Conservation (phyloP, 192 early-diverging fungal species). For the Coemansia sp. region DNA sequence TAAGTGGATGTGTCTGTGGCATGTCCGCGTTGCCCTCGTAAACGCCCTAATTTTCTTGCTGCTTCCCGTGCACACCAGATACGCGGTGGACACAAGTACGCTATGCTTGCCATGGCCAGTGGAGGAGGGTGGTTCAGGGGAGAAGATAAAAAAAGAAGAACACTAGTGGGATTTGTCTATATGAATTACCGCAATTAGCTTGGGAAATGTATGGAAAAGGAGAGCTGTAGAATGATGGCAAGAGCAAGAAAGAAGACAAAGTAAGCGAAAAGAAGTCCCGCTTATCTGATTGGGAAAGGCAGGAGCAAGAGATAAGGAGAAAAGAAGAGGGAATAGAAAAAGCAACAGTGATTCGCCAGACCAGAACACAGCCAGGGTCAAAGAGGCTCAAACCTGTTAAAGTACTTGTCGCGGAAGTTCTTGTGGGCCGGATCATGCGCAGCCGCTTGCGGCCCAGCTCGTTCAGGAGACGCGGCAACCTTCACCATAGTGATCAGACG, state of each 20-base stretch:
- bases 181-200: not conserved
- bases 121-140: too few species aligned
- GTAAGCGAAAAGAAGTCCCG: not conserved
- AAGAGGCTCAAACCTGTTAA: slow-evolving; percentile 36
- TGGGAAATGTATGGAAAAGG: not conserved
- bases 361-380: not conserved
- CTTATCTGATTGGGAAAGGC: not conserved
- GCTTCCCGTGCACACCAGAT: not conserved
- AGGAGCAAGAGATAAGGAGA: not conserved
- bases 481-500: slow-evolving; percentile 97
- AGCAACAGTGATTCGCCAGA: too few species aligned
- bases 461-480: slow-evolving; percentile 22
- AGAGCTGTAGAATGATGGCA: not conserved
- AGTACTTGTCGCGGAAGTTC: slow-evolving; percentile 50
- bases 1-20: not conserved
- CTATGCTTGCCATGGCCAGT: not conserved
- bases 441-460: not conserved
- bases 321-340: too few species aligned
- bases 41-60: not conserved
- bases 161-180: too few species aligned
- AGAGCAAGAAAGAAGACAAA: not conserved
- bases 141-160: too few species aligned
- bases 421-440: slow-evolving; percentile 38
- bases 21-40: not conserved
- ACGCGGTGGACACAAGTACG: not conserved